A percentile compares a stretch with the other conserved stretches of the same genome.
These are phyloP conservation scores for Neurospora terricola DNA, from an alignment of 495 filamentous ascomycete species.

Conservation along the genomic window DNA sequence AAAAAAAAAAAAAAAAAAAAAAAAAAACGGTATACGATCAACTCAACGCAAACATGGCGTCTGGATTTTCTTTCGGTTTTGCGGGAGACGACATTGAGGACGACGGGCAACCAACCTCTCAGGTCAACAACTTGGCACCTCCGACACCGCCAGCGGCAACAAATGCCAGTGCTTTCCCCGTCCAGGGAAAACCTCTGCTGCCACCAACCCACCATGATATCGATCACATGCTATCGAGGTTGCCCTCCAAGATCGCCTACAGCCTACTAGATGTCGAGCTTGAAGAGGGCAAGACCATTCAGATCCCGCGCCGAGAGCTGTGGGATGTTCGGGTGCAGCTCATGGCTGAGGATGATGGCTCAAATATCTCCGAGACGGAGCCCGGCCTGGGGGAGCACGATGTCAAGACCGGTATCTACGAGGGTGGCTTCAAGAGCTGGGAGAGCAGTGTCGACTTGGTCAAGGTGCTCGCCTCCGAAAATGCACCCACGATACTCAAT, in stretches of 20 bases:
- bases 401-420: slow-evolving; percentile 83
- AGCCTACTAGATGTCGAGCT: slow-evolving; percentile 47
- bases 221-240: slow-evolving; percentile 47
- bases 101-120: slow-evolving; percentile 29
- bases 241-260: slow-evolving; percentile 75
- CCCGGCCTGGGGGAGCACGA: slow-evolving; percentile 68
- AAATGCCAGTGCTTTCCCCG: slow-evolving; percentile 34
- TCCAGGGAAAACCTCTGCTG: slow-evolving; percentile 38
- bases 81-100: slow-evolving; percentile 76
- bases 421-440: slow-evolving; percentile 99
- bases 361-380: slow-evolving; percentile 23
- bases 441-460: slow-evolving; percentile 88
- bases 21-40: background rate
- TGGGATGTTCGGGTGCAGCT: slow-evolving; percentile 92
- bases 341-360: slow-evolving; percentile 68
- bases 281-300: slow-evolving; percentile 33
- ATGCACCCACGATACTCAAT: slow-evolving; percentile 49
- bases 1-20: no score
- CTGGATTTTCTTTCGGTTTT: slow-evolving; percentile 69
- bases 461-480: slow-evolving; percentile 45
- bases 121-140: background rate
- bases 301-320: slow-evolving; percentile 73
- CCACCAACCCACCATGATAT: slow-evolving; percentile 34
- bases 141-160: slow-evolving; percentile 17
- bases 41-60: slow-evolving; percentile 1